Evolutionary conservation across 2,329 filamentous ascomycete species (phyloP), one percentile per base, ranked within the genome.

Genomic region (Penicillium sp.): DNA sequence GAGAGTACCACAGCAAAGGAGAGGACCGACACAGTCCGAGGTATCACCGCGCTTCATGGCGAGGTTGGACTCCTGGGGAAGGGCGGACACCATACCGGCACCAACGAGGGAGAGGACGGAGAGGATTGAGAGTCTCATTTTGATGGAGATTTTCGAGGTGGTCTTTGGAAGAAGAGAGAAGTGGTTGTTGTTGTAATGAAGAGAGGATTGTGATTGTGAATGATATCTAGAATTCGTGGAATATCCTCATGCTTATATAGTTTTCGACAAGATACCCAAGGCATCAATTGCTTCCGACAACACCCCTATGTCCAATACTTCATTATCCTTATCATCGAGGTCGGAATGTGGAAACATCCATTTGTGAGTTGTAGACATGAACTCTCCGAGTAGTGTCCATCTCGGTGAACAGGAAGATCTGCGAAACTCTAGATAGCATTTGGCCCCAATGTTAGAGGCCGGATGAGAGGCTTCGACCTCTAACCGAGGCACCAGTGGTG

Each of bases 21-120:
- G 50, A 2, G 67, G 43, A 17, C 31, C 55, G 56, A 70, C 43
- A 46, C 69, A 71, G 0, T 65, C 42, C 9, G 60, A 57, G 12
- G 51, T 50, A 23, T 60, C 56, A 31, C 48, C 29, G 48, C 60
- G 54, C 59, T 64, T 62, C 41, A 64, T 10, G 19, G 62, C 49
- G 45, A 54, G 47, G 25, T 37, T 58, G 21, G 40, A 7, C 25
- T 62, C 42, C n/a, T 49, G 41, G 38, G 68, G 65, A 13, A 62
- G 27, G 17, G 73, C 72, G 46, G 70, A 65, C 17, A 68, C 73
- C 57, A 74, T 59, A 54, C 66, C 61, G 43, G 66, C 64, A 38
- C 65, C 60, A 49, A 63, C 67, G 48, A 73, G 53, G 37, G 70
- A 65, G 48, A 75, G 54, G 40, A 70, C 52, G 51, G 72, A 71